phyloP scores from a whole-genome alignment of 768 basidiomycete species.

The Sarcomyxa edulis region DNA sequence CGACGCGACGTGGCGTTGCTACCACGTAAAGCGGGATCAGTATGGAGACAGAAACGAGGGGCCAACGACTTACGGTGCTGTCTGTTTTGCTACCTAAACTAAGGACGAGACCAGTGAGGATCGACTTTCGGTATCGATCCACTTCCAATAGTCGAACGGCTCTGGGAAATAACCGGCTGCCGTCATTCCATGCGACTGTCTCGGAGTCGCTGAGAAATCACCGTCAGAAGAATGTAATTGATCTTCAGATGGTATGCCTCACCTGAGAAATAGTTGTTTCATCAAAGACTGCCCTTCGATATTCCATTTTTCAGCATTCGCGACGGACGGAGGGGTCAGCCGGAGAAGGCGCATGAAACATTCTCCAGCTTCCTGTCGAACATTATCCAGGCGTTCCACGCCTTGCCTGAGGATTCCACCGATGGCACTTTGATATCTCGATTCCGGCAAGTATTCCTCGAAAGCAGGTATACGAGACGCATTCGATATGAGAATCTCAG shows the following conservation, averaged over 20 bases:
- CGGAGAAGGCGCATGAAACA: constrained; percentile 49
- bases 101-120: constrained; percentile 70
- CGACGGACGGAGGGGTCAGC: constrained; percentile 36
- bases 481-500: constrained; percentile 44
- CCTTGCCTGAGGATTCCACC: constrained; percentile 81
- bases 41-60: constrained; percentile 9
- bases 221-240: constrained; percentile 6
- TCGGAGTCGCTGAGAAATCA: constrained; percentile 25
- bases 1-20: constrained; percentile 67
- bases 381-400: constrained; percentile 86
- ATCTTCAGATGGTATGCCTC: constrained; percentile 11
- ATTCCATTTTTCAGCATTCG: constrained; percentile 41
- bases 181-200: constrained; percentile 61
- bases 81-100: constrained; percentile 83
- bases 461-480: constrained; percentile 39
- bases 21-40: constrained; percentile 10
- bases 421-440: constrained; percentile 50
- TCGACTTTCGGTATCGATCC: constrained; percentile 48
- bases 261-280: constrained; percentile 50
- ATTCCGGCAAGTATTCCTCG: constrained; percentile 54
- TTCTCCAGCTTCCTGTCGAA: constrained; percentile 75
- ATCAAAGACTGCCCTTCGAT: constrained; percentile 44
- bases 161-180: constrained; percentile 69
- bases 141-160: constrained; percentile 64
- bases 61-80: constrained; percentile 59